Base-by-base conservation (phyloP, 768 basidiomycete species). In the Lactarius psammicola region DNA sequence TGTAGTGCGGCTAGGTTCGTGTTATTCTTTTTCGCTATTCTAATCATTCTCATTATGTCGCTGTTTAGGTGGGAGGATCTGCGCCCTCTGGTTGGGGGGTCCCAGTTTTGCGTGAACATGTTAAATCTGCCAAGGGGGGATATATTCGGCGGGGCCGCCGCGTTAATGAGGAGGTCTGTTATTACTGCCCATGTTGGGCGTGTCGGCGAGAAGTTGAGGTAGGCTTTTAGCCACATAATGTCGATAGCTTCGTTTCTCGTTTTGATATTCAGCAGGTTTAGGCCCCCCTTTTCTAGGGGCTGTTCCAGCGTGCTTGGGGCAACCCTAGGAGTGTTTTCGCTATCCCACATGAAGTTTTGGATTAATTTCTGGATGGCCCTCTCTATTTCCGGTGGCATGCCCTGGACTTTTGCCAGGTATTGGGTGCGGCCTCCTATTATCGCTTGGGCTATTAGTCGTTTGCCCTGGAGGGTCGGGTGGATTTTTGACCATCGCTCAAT, bases 181-280 rank as follows among this genome's bases (percentile, higher is more conserved):
- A 65, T 9, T 34, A 26, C 65, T 0, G 71, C 72, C 72, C 72
- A 73, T 4, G 28, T 17, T 0, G 64, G 71, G 2, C 68, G 55
- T 33, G 33, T 33, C 9, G 1, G 23, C 2, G 0, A n/a, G n/a
- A n/a, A n/a, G n/a, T n/a, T n/a, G n/a, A n/a, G n/a, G n/a, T n/a
- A n/a, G n/a, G n/a, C n/a, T 1, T 64, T 64, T 0, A 69, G 23
- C 70, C 71, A 71, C 2, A 38, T 66, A 0, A 72, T n/a, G 0
- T 70, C 49, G 0, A 72, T 68, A 0, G 71, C 69, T 23, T 66
- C 59, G 23, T 68, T 64, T 8, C 67, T 0, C 0, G 69, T 26
- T 34, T 34, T 34, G 7, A 34, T 8, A 10, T 34, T 10, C 2
- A 34, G 34, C 10, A 72, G 60, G 10, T 44, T 56, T 0, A 71